These are phyloP conservation scores for Solanum bulbocastanum DNA, from an alignment of 257 asterid species.

Conservation along the genomic window DNA sequence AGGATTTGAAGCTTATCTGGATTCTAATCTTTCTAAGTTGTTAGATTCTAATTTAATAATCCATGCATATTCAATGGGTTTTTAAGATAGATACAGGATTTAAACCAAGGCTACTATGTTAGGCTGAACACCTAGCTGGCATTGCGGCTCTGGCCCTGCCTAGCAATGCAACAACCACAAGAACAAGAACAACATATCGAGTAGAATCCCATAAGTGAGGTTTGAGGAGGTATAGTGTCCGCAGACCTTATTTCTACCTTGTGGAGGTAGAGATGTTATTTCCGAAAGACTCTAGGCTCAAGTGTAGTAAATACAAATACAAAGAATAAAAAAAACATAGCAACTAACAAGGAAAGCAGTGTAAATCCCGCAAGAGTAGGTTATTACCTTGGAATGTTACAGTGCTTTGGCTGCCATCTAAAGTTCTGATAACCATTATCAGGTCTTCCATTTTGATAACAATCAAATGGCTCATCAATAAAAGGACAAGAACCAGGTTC, in stretches of 20 bases:
- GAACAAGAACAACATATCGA: too few relatives aligned
- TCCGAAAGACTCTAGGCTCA: too few relatives aligned
- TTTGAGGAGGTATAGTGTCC: too few relatives aligned
- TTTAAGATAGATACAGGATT: not conserved
- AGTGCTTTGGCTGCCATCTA: constrained; percentile 79
- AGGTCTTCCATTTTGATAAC: constrained; percentile 66
- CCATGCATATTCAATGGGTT: not conserved
- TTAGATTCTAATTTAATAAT: not conserved
- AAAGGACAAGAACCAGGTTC: constrained; percentile 77
- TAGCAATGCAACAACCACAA: not conserved
- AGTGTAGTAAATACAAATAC: too few relatives aligned
- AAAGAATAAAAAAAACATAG: too few relatives aligned
- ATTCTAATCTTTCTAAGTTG: not conserved
- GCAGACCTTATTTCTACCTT: too few relatives aligned
- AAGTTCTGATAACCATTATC: constrained; percentile 56
- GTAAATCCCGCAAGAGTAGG: not conserved
- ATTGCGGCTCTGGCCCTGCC: not conserved
- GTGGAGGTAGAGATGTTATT: too few relatives aligned
- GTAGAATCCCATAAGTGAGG: too few relatives aligned
- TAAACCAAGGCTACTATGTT: not conserved
- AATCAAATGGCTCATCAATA: constrained; percentile 69
- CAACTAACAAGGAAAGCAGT: too few relatives aligned
- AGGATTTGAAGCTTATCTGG: not conserved
- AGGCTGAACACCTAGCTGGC: not conserved
- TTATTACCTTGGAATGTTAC: constrained; percentile 68